Evolutionary conservation across 1,284 basidiomycete species (phyloP).

Genomic region (Leccinum solheimii): DNA sequence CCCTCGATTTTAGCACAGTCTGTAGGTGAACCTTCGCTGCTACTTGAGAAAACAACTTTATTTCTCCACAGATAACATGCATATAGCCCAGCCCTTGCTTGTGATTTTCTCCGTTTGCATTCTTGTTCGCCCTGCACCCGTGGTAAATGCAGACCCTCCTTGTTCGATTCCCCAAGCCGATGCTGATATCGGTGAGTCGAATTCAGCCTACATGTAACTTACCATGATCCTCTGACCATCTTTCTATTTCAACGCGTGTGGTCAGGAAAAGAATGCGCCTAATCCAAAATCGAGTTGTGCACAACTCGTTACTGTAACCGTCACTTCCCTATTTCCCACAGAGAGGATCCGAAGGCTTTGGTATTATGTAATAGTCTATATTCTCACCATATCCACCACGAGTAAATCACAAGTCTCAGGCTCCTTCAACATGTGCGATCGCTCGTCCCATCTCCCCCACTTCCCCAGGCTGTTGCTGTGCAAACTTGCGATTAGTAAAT

Average conservation of each 20-base stretch:
- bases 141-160: neutral
- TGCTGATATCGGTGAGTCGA: neutral
- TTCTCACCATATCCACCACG: neutral
- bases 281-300: neutral
- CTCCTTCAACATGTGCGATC: neutral
- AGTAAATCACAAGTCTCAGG: no score
- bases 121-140: neutral
- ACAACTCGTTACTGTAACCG: neutral
- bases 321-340: neutral
- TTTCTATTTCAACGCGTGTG: neutral
- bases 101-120: neutral
- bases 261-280: constrained; percentile 2
- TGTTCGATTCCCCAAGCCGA: neutral
- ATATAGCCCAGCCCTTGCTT: neutral
- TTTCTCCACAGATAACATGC: neutral
- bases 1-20: neutral
- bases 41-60: neutral
- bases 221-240: neutral
- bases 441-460: neutral
- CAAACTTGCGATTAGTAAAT: neutral
- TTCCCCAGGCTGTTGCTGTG: neutral
- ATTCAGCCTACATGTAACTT: neutral
- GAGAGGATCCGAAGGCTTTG: neutral
- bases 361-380: neutral
- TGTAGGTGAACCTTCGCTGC: neutral